phyloP scores from a whole-genome alignment of 169 alveolate genomes.

The Plasmodium knowlesi region DNA sequence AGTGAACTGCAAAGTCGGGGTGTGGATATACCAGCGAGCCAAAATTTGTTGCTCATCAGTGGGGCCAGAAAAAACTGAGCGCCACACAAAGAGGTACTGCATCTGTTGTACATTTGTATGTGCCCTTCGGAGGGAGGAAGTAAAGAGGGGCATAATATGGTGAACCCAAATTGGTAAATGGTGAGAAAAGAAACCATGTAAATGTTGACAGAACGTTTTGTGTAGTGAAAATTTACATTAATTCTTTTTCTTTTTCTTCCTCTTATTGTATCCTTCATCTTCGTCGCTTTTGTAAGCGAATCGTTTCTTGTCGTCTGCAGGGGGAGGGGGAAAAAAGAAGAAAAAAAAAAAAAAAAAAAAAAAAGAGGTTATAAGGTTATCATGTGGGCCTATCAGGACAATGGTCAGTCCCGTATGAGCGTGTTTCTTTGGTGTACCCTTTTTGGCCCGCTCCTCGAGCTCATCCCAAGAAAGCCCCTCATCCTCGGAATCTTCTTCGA shows the following conservation, averaged over 20 bases:
- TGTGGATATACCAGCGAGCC: not conserved
- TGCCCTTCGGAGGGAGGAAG: not conserved
- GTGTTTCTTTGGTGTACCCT: conserved; percentile 1
- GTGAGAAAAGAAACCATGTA: not conserved
- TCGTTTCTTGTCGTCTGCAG: conserved; percentile 68
- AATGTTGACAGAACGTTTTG: not conserved
- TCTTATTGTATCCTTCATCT: conserved; percentile 72
- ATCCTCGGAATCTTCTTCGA: conserved; percentile 89
- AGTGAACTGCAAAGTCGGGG: not conserved
- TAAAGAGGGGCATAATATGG: not conserved
- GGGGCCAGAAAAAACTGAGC: not conserved
- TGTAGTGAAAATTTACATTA: not conserved
- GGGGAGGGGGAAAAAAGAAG: not conserved
- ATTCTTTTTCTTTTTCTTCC: conserved; percentile 57
- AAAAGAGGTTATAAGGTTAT: not conserved
- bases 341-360: not conserved
- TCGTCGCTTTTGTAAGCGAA: conserved; percentile 69
- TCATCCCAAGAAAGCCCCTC: conserved; percentile 92
- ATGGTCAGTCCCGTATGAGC: not conserved
- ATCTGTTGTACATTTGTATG: not conserved
- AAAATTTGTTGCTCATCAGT: not conserved
- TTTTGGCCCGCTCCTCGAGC: conserved; percentile 84
- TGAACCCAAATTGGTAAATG: not conserved
- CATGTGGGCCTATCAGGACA: not conserved
- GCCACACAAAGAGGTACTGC: not conserved